Conservation (phyloP, 768 basidiomycete genomes). For the Russula foetens region DNA sequence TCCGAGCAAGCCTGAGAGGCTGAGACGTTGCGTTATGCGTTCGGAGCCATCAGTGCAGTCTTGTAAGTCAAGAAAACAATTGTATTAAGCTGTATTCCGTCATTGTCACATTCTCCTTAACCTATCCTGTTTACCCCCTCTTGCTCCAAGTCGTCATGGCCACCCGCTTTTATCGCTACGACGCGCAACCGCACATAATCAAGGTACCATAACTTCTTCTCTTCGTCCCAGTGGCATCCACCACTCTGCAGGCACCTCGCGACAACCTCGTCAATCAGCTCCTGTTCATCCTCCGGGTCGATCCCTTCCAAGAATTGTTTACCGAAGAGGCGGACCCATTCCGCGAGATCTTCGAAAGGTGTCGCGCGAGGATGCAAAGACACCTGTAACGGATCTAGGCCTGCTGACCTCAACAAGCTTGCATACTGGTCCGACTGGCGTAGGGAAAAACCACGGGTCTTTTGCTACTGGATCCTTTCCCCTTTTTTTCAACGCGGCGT, state of each 20-base stretch:
- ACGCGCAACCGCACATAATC: slow-evolving; percentile 17
- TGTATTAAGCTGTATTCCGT: neutral
- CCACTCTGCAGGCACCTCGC: slow-evolving; percentile 1
- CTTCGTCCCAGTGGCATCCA: slow-evolving; percentile 6
- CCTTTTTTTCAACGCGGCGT: slow-evolving; percentile 41
- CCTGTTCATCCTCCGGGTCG: neutral
- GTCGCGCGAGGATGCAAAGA: slow-evolving; percentile 9
- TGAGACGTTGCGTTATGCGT: neutral
- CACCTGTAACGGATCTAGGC: slow-evolving; percentile 4
- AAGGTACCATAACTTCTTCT: slow-evolving; percentile 2
- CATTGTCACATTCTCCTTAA: neutral
- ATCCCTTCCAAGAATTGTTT: slow-evolving; percentile 10
- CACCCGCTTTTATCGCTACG: slow-evolving; percentile 1
- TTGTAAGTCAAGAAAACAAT: neutral
- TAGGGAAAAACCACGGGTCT: slow-evolving; percentile 87
- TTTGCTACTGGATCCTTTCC: slow-evolving; percentile 50
- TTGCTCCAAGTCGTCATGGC: neutral
- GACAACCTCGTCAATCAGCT: slow-evolving; percentile 7
- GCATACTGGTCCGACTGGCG: slow-evolving; percentile 54
- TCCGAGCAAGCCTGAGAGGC: neutral
- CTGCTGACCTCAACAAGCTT: neutral
- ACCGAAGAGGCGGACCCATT: slow-evolving; percentile 14
- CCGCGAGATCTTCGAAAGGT: slow-evolving; percentile 7
- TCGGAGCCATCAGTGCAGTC: neutral
- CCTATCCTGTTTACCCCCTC: neutral